Conservation (phyloP, 176 grass and related monocot species). For the Otatea glauca region DNA sequence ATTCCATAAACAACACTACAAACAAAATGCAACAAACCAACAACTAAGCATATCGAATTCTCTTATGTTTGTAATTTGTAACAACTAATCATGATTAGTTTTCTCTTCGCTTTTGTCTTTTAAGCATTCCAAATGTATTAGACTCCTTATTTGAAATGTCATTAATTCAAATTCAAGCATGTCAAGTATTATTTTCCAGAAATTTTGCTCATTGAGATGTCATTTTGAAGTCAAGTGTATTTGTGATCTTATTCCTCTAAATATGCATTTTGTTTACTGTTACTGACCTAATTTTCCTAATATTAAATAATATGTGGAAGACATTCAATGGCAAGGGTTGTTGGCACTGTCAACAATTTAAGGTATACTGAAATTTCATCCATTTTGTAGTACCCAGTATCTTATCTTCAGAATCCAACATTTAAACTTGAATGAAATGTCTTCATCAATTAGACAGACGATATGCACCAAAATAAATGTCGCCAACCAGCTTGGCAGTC, state of each 20-base stretch:
- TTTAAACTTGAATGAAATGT: conserved; percentile 30
- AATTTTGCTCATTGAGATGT: no score
- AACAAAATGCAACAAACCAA: neutral
- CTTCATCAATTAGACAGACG: conserved; percentile 20
- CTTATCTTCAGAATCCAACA: conserved; percentile 46
- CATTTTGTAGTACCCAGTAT: conserved; percentile 11
- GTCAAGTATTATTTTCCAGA: no score
- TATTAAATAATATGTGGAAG: conserved; percentile 14
- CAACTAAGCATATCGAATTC: neutral
- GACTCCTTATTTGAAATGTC: neutral
- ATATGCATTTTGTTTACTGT: no score
- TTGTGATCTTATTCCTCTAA: no score
- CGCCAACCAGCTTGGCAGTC: neutral
- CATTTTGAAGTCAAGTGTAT: no score
- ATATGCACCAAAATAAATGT: conserved; percentile 37
- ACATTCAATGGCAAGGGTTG: neutral
- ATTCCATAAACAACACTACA: neutral
- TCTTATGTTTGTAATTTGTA: neutral
- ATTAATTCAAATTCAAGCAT: neutral
- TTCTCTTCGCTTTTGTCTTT: neutral
- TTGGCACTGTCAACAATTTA: conserved; percentile 22
- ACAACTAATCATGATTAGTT: neutral
- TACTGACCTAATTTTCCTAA: neutral
- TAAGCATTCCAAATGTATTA: neutral
- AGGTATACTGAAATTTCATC: conserved; percentile 17